Evolutionary conservation across 495 filamentous ascomycete species (phyloP).

Genomic region (Hypomontagnella monticulosa): DNA sequence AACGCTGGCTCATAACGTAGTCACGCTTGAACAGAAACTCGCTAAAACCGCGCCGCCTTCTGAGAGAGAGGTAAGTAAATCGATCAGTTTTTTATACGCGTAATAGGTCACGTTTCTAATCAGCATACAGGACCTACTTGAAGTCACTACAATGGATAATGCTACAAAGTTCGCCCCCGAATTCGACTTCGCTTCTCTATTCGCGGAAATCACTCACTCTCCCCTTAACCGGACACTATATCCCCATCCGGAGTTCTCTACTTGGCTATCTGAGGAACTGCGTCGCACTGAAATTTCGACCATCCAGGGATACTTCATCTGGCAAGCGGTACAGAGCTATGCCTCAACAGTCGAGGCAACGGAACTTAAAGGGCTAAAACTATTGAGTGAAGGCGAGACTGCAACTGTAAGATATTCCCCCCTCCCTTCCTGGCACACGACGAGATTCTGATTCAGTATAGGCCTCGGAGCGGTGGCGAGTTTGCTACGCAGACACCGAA

Average conservation of each 20-base stretch:
- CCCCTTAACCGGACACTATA: constrained; percentile 17
- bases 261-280: constrained; percentile 13
- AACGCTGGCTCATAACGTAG: constrained; percentile 8
- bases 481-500: constrained; percentile 57
- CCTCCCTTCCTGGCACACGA: background rate
- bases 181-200: constrained; percentile 19
- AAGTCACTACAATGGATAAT: background rate
- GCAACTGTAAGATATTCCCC: constrained; percentile 38
- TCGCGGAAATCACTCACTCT: constrained; percentile 6
- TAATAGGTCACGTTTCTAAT: background rate
- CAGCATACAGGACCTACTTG: background rate
- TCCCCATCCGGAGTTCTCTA: constrained; percentile 10
- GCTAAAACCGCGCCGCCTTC: background rate
- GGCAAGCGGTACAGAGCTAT: constrained; percentile 10
- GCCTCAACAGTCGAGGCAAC: constrained; percentile 61
- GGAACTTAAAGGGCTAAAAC: constrained; percentile 63
- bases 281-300: constrained; percentile 4
- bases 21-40: constrained; percentile 13
- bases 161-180: constrained; percentile 14
- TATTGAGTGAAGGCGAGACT: constrained; percentile 54
- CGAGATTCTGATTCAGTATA: constrained; percentile 39
- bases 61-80: background rate
- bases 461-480: constrained; percentile 69
- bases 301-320: constrained; percentile 21
- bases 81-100: too few relatives aligned